Evolutionary conservation across 352 stramenopile species (phyloP), one percentile per base, ranked within the genome.

Genomic region (Thraustotheca clavata): DNA sequence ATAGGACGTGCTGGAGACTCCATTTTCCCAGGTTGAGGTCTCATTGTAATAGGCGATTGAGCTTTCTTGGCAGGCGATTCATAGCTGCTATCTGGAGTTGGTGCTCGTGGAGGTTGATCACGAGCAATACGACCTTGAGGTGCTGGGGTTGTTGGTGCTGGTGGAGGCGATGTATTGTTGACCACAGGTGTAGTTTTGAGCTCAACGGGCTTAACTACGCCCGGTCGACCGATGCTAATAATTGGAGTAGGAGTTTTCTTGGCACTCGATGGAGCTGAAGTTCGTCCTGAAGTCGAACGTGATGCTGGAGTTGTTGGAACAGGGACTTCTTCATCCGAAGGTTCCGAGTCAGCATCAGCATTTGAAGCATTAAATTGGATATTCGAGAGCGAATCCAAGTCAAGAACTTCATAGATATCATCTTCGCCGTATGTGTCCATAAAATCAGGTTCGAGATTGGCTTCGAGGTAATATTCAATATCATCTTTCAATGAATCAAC

Each of bases 401-500:
- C 95, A 24, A 99, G 76, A 26, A 73, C 54, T 69, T 99, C 97
- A 76, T 99, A 99, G 66, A 99, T 86, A 54, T 97, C 86, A 63
- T 95, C 87, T 12, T 94, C 83, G 38, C 71, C 83, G 60, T 93
- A 94, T 29, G 79, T 95, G 61, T 97, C 89, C 69, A 97, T 86
- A 67, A 97, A 98, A 70, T 98, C 88, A 16, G 85, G 76, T 34
- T 99, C 94, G 70, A 80, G 76, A 81, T 96, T 90, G 12, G 84
- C 88, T 62, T 99, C 96, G 5, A 99, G 76, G 67, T 99, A 99
- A 69, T 98, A 99, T 18, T 99, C 95, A 12, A 99, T 76, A 72
- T 99, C 95, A 38, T 99, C 97, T 73, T 97, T 98, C 26, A 99
- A 77, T 18, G 96, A 83, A 62, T 99, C 93, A 16, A 99, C 89